phyloP scores from a whole-genome alignment of 495 filamentous ascomycete genomes.

The Penicillium flavigenum region DNA sequence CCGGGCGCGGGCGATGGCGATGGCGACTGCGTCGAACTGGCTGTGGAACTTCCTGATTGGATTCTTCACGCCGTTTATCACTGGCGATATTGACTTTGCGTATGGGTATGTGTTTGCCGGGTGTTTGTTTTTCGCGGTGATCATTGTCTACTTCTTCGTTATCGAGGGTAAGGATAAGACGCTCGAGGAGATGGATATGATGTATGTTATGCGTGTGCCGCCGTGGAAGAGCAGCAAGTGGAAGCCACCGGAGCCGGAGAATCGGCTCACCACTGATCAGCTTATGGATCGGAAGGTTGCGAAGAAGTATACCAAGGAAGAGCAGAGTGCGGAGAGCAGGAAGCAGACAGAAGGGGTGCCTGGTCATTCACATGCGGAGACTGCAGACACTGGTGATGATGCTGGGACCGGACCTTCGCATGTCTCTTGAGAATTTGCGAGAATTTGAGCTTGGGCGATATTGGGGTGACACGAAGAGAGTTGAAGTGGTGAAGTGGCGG shows the following conservation, averaged over 20 bases:
- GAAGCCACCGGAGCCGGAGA: constrained; percentile 31
- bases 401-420: constrained; percentile 23
- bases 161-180: constrained; percentile 63
- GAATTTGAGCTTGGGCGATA: not conserved
- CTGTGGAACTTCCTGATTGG: constrained; percentile 81
- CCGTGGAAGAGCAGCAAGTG: constrained; percentile 57
- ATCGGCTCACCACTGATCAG: constrained; percentile 34
- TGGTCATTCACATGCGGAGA: constrained; percentile 28
- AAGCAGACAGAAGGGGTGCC: constrained; percentile 16
- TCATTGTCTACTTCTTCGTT: constrained; percentile 74
- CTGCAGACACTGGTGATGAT: constrained; percentile 18
- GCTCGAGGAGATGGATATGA: constrained; percentile 77
- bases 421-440: constrained; percentile 1
- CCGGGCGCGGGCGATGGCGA: constrained; percentile 70
- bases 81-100: constrained; percentile 62
- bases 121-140: constrained; percentile 59
- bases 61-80: constrained; percentile 79
- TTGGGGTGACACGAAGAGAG: not conserved
- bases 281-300: constrained; percentile 33
- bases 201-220: constrained; percentile 68
- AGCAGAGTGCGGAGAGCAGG: constrained; percentile 15
- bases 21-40: constrained; percentile 82
- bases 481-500: not conserved
- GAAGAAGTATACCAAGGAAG: constrained; percentile 19
- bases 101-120: constrained; percentile 80